Base-by-base conservation (phyloP, 1,284 basidiomycete genomes). In the Porodaedalea pini region DNA sequence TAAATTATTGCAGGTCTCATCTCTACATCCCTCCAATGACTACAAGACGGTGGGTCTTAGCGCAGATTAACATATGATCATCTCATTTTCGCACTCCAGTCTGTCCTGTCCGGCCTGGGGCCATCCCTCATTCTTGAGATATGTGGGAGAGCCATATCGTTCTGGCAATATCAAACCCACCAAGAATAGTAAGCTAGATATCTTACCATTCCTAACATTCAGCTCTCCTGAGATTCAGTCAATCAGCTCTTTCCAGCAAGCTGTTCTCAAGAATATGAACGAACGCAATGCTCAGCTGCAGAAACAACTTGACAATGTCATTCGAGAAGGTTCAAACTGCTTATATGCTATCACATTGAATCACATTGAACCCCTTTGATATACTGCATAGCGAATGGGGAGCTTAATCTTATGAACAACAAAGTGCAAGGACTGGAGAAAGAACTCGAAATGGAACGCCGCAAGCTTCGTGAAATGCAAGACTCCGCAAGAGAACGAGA, bases 161-260 rank as follows among this genome's bases (percentile, higher is more conserved):
- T 92, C 69, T 92, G 90, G 90, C 88, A 90, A 67, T 92, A 92
- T 68, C 90, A 92, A 66, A 80, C 84, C 48, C 87, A 90, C 61
- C 90, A 92, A 72, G 90, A 92, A 73, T 83, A 80, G 89, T 88
- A 62, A 64, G 74, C 63, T 37, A 52, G 39, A 8, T 43, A 23
- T 29, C 40, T 29, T 41, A 32, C 25, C 2, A 52, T 15, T n/a
- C 7, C 15, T 47, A 7, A n/a, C 31, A 29, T 32, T 59, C 27
- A 47, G 23, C 8, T 21, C 39, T 52, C 17, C 19, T 36, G 39
- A 40, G 47, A 47, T 58, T n/a, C n/a, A n/a, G n/a, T n/a, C n/a
- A n/a, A 54, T 17, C 59, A 91, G 90, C 64, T 83, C 87, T 5
- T 92, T 90, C 66, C 90, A 92, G 68, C 85, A 87, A 65, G 88